A percentile compares a stretch with the other conserved stretches of the same genome.
phyloP scores from a whole-genome alignment of 2,329 filamentous ascomycete genomes.

The Nemania sp. region DNA sequence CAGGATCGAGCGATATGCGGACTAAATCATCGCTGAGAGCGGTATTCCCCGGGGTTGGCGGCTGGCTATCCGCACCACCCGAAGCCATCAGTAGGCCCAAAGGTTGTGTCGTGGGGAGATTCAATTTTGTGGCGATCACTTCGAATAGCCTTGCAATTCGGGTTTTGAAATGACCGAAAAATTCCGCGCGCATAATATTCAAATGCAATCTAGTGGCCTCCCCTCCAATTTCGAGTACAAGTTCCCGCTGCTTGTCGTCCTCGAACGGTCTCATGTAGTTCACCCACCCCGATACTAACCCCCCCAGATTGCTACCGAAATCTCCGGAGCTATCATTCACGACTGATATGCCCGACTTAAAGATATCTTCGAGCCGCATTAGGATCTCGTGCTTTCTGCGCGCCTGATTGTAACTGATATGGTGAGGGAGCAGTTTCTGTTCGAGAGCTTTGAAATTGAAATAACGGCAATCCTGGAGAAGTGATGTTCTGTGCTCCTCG shows the following conservation, averaged over 20 bases:
- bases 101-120: constrained; percentile 64
- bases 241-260: constrained; percentile 73
- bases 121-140: constrained; percentile 80
- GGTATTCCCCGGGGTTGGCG: constrained; percentile 69
- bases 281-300: constrained; percentile 58
- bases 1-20: constrained; percentile 63
- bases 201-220: constrained; percentile 57
- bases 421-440: constrained; percentile 80
- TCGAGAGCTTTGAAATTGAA: constrained; percentile 92
- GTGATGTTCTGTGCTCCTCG: constrained; percentile 74
- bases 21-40: constrained; percentile 73
- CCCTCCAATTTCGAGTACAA: constrained; percentile 79
- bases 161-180: constrained; percentile 71
- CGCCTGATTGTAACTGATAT: constrained; percentile 74
- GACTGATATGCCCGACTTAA: constrained; percentile 80
- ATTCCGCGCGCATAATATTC: constrained; percentile 65
- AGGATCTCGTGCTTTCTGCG: constrained; percentile 74
- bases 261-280: constrained; percentile 84
- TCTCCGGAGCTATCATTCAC: constrained; percentile 49
- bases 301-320: constrained; percentile 31
- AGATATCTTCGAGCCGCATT: constrained; percentile 82
- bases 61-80: constrained; percentile 64
- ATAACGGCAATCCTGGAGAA: constrained; percentile 86
- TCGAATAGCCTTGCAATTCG: constrained; percentile 76
- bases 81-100: constrained; percentile 69